phyloP scores from a whole-genome alignment of 257 asterid genomes.

The Scutellaria galericulata region DNA sequence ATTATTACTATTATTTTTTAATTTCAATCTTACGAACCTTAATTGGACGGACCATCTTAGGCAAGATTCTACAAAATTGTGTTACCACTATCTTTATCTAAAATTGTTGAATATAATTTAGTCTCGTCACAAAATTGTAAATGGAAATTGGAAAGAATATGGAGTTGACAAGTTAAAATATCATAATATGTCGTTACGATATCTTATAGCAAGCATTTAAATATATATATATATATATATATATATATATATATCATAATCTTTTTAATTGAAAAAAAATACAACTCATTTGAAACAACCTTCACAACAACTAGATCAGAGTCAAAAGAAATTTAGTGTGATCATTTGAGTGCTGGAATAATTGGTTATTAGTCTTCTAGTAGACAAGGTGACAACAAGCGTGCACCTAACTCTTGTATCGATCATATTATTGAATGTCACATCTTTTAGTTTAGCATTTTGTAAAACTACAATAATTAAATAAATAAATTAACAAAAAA shows the following conservation, averaged over 20 bases:
- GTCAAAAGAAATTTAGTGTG: background rate
- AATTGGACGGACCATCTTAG: background rate
- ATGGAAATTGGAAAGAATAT: background rate
- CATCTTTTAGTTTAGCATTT: background rate
- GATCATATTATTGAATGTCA: conserved; percentile 18
- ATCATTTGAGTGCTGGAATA: conserved; percentile 21
- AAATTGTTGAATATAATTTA: background rate
- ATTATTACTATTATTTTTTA: too few species aligned
- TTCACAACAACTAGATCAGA: background rate
- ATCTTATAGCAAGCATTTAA: too few species aligned
- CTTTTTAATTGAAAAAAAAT: too few species aligned
- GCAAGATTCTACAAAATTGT: background rate
- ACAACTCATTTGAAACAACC: background rate
- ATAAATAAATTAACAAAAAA: too few species aligned
- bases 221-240: too few species aligned
- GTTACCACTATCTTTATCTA: background rate
- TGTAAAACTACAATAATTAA: too few species aligned
- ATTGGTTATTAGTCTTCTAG: background rate
- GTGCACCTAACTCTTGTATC: background rate
- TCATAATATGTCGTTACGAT: too few species aligned
- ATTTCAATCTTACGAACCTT: background rate
- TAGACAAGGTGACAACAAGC: too few species aligned
- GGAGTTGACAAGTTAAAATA: too few species aligned
- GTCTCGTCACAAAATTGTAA: background rate
- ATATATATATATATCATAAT: too few species aligned